These are phyloP conservation scores for Orbilia quercus DNA, from an alignment of 2,329 filamentous ascomycete species.

Conservation along the genomic window DNA sequence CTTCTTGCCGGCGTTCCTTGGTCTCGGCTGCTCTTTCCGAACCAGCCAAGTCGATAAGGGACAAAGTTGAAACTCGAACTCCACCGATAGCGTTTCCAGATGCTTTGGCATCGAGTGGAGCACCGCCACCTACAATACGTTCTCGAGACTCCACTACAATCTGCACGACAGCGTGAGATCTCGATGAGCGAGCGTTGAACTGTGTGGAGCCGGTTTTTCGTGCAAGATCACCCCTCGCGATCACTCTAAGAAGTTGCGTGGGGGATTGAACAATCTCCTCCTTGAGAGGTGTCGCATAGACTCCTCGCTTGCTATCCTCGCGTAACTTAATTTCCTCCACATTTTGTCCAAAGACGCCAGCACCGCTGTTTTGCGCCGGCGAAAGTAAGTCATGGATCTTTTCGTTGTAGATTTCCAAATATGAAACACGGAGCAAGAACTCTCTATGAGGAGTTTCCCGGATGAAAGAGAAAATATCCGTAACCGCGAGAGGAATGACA, in stretches of 20 bases:
- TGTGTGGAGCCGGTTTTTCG: conserved; percentile 92
- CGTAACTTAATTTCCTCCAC: conserved; percentile 97
- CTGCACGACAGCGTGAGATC: conserved; percentile 97
- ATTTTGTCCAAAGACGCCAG: conserved; percentile 67
- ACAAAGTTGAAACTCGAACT: conserved; percentile 93
- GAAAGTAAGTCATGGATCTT: conserved; percentile 93
- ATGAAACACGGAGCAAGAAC: conserved; percentile 94
- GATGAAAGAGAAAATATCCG: conserved; percentile 99
- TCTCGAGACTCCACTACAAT: conserved; percentile 98
- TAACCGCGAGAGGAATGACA: conserved; percentile 96
- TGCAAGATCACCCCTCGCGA: conserved; percentile 91
- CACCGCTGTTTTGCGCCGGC: conserved; percentile 63
- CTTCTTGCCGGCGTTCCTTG: conserved; percentile 92
- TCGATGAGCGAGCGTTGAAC: conserved; percentile 94
- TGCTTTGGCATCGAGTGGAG: conserved; percentile 60
- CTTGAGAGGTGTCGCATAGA: conserved; percentile 94
- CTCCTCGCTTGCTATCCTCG: conserved; percentile 94
- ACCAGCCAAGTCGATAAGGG: conserved; percentile 93
- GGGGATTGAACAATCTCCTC: conserved; percentile 99
- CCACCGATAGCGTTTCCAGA: conserved; percentile 71
- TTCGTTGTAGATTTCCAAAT: conserved; percentile 98
- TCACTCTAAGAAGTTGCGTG: conserved; percentile 92
- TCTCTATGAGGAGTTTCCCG: conserved; percentile 94
- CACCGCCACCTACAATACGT: conserved; percentile 72
- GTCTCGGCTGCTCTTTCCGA: conserved; percentile 95